Evolutionary conservation across 1,284 basidiomycete species (phyloP).

Genomic region (Ceratobasidium sp.): DNA sequence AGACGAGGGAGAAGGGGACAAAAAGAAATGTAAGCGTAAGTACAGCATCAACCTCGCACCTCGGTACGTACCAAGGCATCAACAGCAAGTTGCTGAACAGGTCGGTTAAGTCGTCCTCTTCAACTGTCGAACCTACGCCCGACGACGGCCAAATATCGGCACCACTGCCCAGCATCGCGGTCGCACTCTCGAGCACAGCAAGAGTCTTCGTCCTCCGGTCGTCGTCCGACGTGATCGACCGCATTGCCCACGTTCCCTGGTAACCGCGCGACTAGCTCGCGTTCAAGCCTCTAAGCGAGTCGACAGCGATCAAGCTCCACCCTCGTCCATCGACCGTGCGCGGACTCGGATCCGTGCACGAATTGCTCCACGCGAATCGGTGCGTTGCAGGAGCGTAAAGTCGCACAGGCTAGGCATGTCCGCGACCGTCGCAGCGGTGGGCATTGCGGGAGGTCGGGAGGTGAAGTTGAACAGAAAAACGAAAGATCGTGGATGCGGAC

Average conservation of each 20-base stretch:
- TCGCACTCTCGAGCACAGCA: slow-evolving; percentile 58
- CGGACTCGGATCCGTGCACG: slow-evolving; percentile 47
- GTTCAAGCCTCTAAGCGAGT: slow-evolving; percentile 81
- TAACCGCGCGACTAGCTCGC: slow-evolving; percentile 86
- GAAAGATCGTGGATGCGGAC: too few species aligned
- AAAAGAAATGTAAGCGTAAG: too few species aligned
- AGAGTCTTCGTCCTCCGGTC: slow-evolving; percentile 60
- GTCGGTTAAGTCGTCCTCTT: slow-evolving; percentile 82
- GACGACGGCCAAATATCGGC: slow-evolving; percentile 28
- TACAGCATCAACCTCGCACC: too few species aligned
- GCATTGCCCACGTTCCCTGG: slow-evolving; percentile 83
- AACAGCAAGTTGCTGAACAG: slow-evolving; percentile 73
- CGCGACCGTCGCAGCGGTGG: slow-evolving; percentile 78
- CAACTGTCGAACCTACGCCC: slow-evolving; percentile 50
- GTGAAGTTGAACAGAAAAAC: too few species aligned
- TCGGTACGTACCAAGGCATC: slow-evolving; percentile 2
- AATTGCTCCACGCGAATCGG: slow-evolving; percentile 70
- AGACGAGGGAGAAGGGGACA: too few species aligned
- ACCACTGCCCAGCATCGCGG: slow-evolving; percentile 35
- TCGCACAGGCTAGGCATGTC: slow-evolving; percentile 91
- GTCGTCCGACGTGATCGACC: slow-evolving; percentile 79
- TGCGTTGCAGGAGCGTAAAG: slow-evolving; percentile 91
- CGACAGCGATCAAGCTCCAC: slow-evolving; percentile 86
- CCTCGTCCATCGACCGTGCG: slow-evolving; percentile 36
- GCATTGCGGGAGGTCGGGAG: too few species aligned